Percentiles rank a stretch among this genome's conserved stretches.
Conservation (phyloP, 768 basidiomycete species). For the Kwoniella heveanensis region DNA sequence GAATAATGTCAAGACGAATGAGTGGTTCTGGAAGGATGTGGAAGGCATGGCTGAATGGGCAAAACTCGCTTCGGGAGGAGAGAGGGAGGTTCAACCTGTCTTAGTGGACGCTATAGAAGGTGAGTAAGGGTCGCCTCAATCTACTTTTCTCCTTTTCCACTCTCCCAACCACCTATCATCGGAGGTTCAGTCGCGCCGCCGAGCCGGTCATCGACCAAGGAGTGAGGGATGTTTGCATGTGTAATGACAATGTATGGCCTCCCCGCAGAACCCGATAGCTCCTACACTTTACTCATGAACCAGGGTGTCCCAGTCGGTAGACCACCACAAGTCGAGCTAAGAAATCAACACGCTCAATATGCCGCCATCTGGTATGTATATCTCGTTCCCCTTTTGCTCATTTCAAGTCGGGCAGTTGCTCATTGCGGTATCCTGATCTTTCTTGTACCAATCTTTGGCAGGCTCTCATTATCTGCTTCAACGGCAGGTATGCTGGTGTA, state of each 20-base stretch:
- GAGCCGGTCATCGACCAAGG: too few species aligned
- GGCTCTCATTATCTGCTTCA: conserved; percentile 85
- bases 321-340: conserved; percentile 75
- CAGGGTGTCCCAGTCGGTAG: conserved; percentile 86
- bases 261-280: conserved; percentile 71
- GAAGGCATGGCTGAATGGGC: conserved; percentile 74
- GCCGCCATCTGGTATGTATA: conserved; percentile 82
- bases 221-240: too few species aligned
- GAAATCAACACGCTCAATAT: conserved; percentile 93
- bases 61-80: conserved; percentile 70
- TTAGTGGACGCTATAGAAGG: conserved; percentile 89
- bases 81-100: conserved; percentile 79
- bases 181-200: too few species aligned
- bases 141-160: background rate
- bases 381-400: background rate
- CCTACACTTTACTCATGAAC: conserved; percentile 46
- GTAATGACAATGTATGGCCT: too few species aligned
- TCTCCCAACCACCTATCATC: too few species aligned
- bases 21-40: conserved; percentile 93
- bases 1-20: conserved; percentile 73
- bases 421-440: background rate
- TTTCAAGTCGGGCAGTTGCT: conserved; percentile 8
- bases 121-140: conserved; percentile 57
- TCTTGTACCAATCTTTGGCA: conserved; percentile 55
- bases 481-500: conserved; percentile 70